Percentiles rank a stretch among this genome's conserved stretches.
Evolutionary conservation across 805 yeast genomes (phyloP).

Genomic region (Candida piceae): DNA sequence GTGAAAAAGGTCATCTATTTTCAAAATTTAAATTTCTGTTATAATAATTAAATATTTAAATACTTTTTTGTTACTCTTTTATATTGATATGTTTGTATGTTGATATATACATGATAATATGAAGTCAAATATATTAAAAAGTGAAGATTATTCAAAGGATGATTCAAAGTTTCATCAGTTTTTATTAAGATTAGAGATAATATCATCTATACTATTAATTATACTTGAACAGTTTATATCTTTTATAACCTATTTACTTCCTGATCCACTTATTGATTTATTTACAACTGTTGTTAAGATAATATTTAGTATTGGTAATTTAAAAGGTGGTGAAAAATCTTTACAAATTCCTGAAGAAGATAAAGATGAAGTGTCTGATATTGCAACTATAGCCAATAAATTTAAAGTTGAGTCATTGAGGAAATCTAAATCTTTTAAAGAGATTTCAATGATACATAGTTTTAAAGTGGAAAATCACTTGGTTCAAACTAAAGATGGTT

Average conservation of each 20-base stretch:
- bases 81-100: no score
- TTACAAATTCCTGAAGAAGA: no score
- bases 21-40: no score
- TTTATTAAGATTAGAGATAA: slow-evolving; percentile 12
- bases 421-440: slow-evolving; percentile 50
- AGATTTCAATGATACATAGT: slow-evolving; percentile 65
- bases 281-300: slow-evolving; percentile 19
- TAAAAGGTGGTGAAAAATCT: no score
- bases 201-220: slow-evolving; percentile 20
- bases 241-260: slow-evolving; percentile 22
- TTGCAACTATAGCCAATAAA: no score
- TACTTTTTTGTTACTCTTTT: no score
- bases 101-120: no score
- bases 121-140: no score
- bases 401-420: slow-evolving; percentile 32
- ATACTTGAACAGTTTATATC: slow-evolving; percentile 24
- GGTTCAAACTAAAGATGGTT: slow-evolving; percentile 73
- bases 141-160: no score
- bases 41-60: no score
- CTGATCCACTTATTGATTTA: slow-evolving; percentile 19
- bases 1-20: no score
- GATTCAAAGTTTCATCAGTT: slow-evolving; percentile 1
- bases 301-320: slow-evolving; percentile 13
- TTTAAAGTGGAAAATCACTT: slow-evolving; percentile 71
- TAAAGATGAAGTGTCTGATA: no score